Evolutionary conservation across 805 yeast genomes (phyloP).

Genomic region (Candida ponderosae): DNA sequence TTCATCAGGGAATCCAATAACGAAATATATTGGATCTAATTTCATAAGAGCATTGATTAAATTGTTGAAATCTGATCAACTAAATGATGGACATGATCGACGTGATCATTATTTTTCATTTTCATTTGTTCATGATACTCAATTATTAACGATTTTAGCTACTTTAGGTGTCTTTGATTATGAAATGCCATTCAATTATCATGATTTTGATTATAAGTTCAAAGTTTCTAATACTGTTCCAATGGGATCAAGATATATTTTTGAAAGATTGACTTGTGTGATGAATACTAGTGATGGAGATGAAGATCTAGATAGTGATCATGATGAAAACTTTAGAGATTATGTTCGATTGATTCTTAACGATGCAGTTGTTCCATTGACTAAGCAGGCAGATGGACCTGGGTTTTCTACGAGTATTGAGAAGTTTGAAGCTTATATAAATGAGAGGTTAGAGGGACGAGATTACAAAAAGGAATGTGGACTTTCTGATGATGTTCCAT

Average conservation of each 20-base stretch:
- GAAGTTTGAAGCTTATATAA: conserved; percentile 15
- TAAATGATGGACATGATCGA: too few relatives aligned
- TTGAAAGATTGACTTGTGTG: conserved; percentile 37
- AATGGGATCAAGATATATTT: conserved; percentile 40
- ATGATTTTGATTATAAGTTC: conserved; percentile 38
- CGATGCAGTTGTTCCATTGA: conserved; percentile 42
- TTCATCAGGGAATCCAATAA: conserved; percentile 40
- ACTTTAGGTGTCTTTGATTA: conserved; percentile 37
- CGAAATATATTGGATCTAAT: conserved; percentile 34
- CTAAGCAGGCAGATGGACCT: conserved; percentile 36
- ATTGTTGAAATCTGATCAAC: conserved; percentile 33
- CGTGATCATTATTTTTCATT: conserved; percentile 31
- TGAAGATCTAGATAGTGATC: conserved; percentile 16
- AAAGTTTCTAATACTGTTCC: conserved; percentile 40
- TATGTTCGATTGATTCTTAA: conserved; percentile 37
- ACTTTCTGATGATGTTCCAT: conserved; percentile 3
- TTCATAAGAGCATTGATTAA: conserved; percentile 39
- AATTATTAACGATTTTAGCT: conserved; percentile 40
- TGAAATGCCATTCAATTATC: conserved; percentile 33
- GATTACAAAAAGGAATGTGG: conserved; percentile 12
- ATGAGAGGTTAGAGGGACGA: conserved; percentile 6
- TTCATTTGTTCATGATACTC: conserved; percentile 50
- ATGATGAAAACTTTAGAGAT: conserved; percentile 8
- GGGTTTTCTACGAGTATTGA: conserved; percentile 32
- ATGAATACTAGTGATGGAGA: too few relatives aligned